Evolutionary conservation across 2,329 filamentous ascomycete genomes (phyloP).

Genomic region (Drechslera avenae): DNA sequence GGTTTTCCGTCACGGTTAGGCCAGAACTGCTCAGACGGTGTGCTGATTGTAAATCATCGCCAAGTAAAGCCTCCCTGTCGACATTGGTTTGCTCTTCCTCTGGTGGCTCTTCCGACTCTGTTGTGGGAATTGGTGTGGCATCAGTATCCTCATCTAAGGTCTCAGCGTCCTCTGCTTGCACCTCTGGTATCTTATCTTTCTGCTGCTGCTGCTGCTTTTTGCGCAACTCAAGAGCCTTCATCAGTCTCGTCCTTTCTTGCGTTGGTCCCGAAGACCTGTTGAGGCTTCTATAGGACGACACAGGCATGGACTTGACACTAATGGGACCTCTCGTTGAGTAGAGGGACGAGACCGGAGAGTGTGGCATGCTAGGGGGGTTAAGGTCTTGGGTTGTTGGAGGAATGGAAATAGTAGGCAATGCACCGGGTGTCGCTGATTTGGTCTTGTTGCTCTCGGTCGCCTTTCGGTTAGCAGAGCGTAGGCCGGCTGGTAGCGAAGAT

Average conservation of each 20-base stretch:
- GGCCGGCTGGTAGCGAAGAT: slow-evolving; percentile 78
- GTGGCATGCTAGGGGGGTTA: slow-evolving; percentile 41
- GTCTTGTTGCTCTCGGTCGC: slow-evolving; percentile 39
- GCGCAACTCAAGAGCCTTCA: slow-evolving; percentile 90
- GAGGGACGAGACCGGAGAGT: slow-evolving; percentile 47
- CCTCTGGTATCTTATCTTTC: slow-evolving; percentile 19
- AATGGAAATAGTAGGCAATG: slow-evolving; percentile 36
- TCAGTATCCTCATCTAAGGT: neutral
- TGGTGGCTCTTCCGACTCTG: slow-evolving; percentile 6
- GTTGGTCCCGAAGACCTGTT: slow-evolving; percentile 65
- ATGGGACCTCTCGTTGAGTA: slow-evolving; percentile 47
- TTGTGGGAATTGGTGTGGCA: neutral
- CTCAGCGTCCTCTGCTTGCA: slow-evolving; percentile 5
- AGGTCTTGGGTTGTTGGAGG: slow-evolving; percentile 43
- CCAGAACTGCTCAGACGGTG: slow-evolving; percentile 55
- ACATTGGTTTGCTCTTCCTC: slow-evolving; percentile 11
- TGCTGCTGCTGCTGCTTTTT: slow-evolving; percentile 71
- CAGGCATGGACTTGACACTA: slow-evolving; percentile 53
- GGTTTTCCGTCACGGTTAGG: slow-evolving; percentile 56
- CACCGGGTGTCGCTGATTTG: slow-evolving; percentile 42
- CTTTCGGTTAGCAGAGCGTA: slow-evolving; percentile 60
- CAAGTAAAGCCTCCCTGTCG: slow-evolving; percentile 21
- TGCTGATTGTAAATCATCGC: slow-evolving; percentile 19
- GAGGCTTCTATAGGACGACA: slow-evolving; percentile 41
- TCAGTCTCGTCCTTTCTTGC: slow-evolving; percentile 86